Base-by-base conservation (phyloP, 805 yeast genomes). In the Cephaloascus fragrans region DNA sequence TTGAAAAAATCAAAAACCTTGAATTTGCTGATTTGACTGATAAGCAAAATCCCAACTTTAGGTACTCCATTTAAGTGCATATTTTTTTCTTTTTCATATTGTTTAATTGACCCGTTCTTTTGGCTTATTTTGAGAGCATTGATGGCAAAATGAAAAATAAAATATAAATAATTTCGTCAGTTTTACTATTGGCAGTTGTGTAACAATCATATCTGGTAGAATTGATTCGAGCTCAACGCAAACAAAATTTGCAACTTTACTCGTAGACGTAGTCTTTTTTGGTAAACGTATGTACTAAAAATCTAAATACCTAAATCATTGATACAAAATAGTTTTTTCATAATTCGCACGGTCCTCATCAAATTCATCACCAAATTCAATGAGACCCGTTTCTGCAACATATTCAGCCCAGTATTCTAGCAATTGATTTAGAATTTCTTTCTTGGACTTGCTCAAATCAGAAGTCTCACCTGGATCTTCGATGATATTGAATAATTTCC, bases 21-120 rank as follows among this genome's bases (percentile, higher is more conserved):
- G 76, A 71, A 47, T 71, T 67, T 46, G 66, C 69, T 19, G 80
- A 75, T 46, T 54, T 71, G 51, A 75, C 80, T 3, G 79, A 73
- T 47, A 59, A 55, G 38, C 73, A 75, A 51, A 77, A 75, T 52
- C 73, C 73, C 3, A 59, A 59, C 39, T 76, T 76, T 50, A 62
- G 82, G 47, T 77, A 74, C 47, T 50, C 59, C 4, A 49, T 50
- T 31, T 58, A 41, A 37, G 5, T n/a, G n/a, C n/a, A n/a, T n/a
- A n/a, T n/a, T n/a, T n/a, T n/a, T n/a, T n/a, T n/a, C n/a, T n/a
- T n/a, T n/a, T n/a, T n/a, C n/a, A n/a, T n/a, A n/a, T n/a, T n/a
- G n/a, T n/a, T n/a, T n/a, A n/a, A n/a, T n/a, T n/a, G n/a, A n/a
- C n/a, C n/a, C n/a, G n/a, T n/a, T n/a, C n/a, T n/a, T n/a, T n/a